A percentile compares a stretch with the other conserved stretches of the same genome.
Evolutionary conservation across 306 rosid species (phyloP).

Genomic region (Fragaria iinumae): DNA sequence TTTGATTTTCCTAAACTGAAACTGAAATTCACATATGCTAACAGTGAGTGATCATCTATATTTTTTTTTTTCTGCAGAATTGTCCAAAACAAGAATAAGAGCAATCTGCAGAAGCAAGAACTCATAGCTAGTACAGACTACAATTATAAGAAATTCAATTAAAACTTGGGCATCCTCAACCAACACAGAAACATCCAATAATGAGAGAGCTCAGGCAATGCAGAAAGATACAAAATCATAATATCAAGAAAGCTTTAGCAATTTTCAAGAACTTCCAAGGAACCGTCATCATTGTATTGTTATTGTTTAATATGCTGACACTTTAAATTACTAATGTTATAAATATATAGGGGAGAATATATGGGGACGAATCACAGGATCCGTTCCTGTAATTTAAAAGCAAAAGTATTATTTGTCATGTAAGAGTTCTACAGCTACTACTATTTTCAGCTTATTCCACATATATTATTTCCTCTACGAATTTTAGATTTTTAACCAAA

Average conservation of each 20-base stretch:
- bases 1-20: not conserved
- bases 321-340: not conserved
- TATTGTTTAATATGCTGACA: not conserved
- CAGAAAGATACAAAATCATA: constrained; percentile 4
- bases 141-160: not conserved
- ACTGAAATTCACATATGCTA: not conserved
- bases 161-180: not conserved
- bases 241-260: not conserved
- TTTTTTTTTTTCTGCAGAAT: not conserved
- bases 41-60: not conserved
- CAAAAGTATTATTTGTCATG: not conserved
- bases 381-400: not conserved
- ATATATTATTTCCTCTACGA: not conserved
- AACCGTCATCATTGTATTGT: not conserved
- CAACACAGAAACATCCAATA: not conserved
- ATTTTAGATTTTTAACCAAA: not conserved
- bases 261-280: not conserved
- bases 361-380: not conserved
- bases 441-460: not conserved
- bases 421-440: not conserved
- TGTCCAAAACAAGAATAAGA: not conserved
- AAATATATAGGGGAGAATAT: not conserved
- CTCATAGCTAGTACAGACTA: not conserved
- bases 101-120: not conserved
- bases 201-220: not conserved